Evolutionary conservation across 2,329 filamentous ascomycete species (phyloP), one percentile per base, ranked within the genome.

Genomic region (Sarocladium strictum): DNA sequence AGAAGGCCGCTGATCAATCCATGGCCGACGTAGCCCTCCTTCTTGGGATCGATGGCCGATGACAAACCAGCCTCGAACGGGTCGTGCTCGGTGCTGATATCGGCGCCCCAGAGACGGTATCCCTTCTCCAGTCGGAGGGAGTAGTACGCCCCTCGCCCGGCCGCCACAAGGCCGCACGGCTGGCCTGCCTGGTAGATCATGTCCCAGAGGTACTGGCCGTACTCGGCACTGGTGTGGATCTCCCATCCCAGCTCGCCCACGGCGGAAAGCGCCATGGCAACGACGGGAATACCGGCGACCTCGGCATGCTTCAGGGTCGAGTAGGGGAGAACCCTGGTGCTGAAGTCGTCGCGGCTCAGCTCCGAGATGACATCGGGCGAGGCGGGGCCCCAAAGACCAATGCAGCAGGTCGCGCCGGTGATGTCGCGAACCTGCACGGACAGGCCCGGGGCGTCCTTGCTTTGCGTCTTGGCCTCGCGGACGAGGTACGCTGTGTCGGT

Each of bases 181-280:
- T 78, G 74, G 0, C 83, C 82, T 1, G 79, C 78, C 29, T 75
- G 64, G 71, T 69, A 83, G 1, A 86, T 65, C 0, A 71, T 69
- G 57, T 85, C 81, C 83, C 83, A 86, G 0, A 86, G 68, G 1
- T 73, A 69, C 12, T 74, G 74, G 0, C 83, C 82, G 38, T 79
- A 75, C 24, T 85, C 83, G 0, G 83, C 78, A 32, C 72, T 82
- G 1, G 81, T 74, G 56, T 83, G 80, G 19, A 86, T 74, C 62
- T 86, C 83, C 80, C 81, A 86, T 1, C 83, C 83, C 0, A 73
- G 67, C 59, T 86, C 83, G 5, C 83, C 83, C 3, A 86, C 78
- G 52, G 79, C 82, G 0, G 82, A 85, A 35, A 83, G 72, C 2
- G 79, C 73, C 60, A 83, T 74, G 0, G 72, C 73, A 0, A 72